A percentile compares a stretch with the other conserved stretches of the same genome.
Evolutionary conservation across 2,329 filamentous ascomycete species (phyloP).

Genomic region (Coleophoma cylindrospora): DNA sequence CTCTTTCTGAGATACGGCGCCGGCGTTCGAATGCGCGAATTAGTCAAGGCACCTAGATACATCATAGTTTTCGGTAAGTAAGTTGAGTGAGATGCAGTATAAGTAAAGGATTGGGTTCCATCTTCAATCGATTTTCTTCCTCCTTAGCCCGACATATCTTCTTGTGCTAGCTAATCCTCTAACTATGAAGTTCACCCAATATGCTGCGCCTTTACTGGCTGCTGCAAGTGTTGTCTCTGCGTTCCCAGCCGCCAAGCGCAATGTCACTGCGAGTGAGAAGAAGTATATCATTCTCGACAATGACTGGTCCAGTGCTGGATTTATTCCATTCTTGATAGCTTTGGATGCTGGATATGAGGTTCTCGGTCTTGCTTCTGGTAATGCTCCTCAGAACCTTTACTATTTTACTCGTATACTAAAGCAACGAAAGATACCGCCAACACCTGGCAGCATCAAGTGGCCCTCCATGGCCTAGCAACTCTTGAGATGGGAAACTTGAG

Average conservation of each 20-base stretch:
- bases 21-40: too few species aligned
- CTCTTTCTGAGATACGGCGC: too few species aligned
- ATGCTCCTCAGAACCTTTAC: not conserved
- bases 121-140: not conserved
- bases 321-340: slow-evolving; percentile 38
- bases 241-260: not conserved
- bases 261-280: slow-evolving; percentile 1
- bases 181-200: not conserved
- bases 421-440: slow-evolving; percentile 29
- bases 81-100: too few species aligned
- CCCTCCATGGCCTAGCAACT: slow-evolving; percentile 39
- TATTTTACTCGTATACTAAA: slow-evolving; percentile 20
- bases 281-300: slow-evolving; percentile 38
- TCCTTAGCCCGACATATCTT: not conserved
- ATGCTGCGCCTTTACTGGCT: not conserved
- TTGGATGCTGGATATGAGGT: slow-evolving; percentile 38
- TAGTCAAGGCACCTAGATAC: too few species aligned
- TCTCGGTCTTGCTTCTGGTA: slow-evolving; percentile 31
- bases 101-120: not conserved
- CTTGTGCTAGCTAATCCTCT: not conserved
- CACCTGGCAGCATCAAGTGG: slow-evolving; percentile 38
- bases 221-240: not conserved
- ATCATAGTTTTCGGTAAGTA: too few species aligned
- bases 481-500: slow-evolving; percentile 39
- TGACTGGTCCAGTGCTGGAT: slow-evolving; percentile 37